Evolutionary conservation across 2,329 filamentous ascomycete genomes (phyloP).

Genomic region (Pseudogymnoascus sp.): DNA sequence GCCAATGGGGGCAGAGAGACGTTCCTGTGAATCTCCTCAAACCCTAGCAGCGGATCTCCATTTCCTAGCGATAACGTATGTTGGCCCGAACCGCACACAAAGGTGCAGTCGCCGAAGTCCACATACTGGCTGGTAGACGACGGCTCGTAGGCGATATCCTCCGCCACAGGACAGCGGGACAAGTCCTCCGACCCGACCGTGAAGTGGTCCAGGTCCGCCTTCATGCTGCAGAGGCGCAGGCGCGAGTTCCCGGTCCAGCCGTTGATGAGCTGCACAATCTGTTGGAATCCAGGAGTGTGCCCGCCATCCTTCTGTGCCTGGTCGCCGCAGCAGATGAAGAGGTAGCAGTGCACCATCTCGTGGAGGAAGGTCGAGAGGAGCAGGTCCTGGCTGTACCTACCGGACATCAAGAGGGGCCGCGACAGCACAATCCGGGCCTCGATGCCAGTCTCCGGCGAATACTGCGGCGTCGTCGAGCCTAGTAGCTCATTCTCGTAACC

Average conservation of each 20-base stretch:
- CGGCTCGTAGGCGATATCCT: background rate
- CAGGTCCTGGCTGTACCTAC: conserved; percentile 50
- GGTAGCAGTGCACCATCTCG: conserved; percentile 60
- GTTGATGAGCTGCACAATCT: conserved; percentile 54
- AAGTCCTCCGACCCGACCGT: conserved; percentile 18
- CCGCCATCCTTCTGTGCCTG: conserved; percentile 48
- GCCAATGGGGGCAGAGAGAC: background rate
- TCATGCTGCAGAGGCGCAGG: conserved; percentile 51
- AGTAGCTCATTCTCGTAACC: conserved; percentile 51
- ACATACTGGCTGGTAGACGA: background rate
- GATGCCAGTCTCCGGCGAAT: conserved; percentile 39
- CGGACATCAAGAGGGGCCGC: conserved; percentile 46
- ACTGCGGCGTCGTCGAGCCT: conserved; percentile 54
- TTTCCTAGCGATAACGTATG: background rate
- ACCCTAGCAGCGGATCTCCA: background rate
- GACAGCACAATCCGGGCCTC: conserved; percentile 59
- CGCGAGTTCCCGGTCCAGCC: conserved; percentile 51
- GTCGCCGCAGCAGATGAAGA: conserved; percentile 56
- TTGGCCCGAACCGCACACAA: conserved; percentile 1
- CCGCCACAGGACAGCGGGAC: background rate
- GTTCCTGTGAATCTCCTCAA: background rate
- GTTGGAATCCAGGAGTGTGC: conserved; percentile 52
- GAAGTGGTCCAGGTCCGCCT: conserved; percentile 54
- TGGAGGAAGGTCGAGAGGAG: conserved; percentile 60
- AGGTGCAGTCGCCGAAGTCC: background rate